Conservation (phyloP, 177 flowering plant genomes). For the Vitis hybrid region DNA sequence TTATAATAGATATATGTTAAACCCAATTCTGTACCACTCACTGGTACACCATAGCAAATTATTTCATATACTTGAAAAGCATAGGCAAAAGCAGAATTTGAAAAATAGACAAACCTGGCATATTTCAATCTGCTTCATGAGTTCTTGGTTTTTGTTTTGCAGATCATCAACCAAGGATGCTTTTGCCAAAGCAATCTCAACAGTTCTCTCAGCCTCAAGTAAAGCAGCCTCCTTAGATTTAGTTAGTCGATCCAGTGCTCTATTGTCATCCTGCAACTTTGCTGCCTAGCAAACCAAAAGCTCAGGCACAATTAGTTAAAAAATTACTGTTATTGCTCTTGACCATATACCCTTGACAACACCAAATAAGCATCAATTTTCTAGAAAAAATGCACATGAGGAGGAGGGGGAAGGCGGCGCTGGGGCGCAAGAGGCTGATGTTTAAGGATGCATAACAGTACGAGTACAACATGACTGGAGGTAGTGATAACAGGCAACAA, state of each 20-base stretch:
- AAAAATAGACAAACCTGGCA: slow-evolving; percentile 53
- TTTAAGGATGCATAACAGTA: neutral
- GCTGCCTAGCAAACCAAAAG: slow-evolving; percentile 37
- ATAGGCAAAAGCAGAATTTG: neutral
- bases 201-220: slow-evolving; percentile 68
- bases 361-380: neutral
- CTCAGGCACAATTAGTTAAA: neutral
- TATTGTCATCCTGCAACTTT: slow-evolving; percentile 71
- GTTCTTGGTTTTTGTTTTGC: slow-evolving; percentile 74
- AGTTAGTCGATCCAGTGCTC: slow-evolving; percentile 72
- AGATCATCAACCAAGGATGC: slow-evolving; percentile 79
- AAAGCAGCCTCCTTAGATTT: slow-evolving; percentile 81
- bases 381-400: neutral
- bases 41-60: neutral
- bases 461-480: no score
- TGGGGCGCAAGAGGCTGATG: neutral
- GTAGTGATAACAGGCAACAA: neutral
- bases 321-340: neutral
- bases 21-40: neutral
- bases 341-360: neutral
- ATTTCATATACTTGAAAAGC: neutral
- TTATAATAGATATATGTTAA: neutral
- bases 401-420: no score
- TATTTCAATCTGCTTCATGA: slow-evolving; percentile 71
- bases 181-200: slow-evolving; percentile 63